A percentile compares a stretch with the other conserved stretches of the same genome.
Conservation (phyloP, 768 basidiomycete genomes). For the Kwoniella sp. region DNA sequence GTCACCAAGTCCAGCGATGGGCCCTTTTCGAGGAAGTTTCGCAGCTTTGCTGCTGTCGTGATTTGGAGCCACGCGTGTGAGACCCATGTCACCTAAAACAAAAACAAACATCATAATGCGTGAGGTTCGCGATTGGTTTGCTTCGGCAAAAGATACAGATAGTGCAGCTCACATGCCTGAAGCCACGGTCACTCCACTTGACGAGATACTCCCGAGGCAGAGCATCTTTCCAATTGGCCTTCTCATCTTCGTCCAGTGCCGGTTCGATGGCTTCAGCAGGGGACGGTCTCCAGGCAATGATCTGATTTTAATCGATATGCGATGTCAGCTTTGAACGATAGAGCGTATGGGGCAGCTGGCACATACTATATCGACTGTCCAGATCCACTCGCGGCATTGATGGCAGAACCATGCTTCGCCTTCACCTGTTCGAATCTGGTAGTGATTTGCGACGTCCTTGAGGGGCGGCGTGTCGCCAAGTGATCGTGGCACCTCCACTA, state of each 20-base stretch:
- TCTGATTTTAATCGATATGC: slow-evolving; percentile 55
- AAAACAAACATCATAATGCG: neutral
- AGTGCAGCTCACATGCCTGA: slow-evolving; percentile 61
- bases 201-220: slow-evolving; percentile 91
- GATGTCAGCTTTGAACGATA: neutral
- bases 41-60: slow-evolving; percentile 68
- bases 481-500: slow-evolving; percentile 49
- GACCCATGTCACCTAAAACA: slow-evolving; percentile 75
- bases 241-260: slow-evolving; percentile 56
- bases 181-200: slow-evolving; percentile 82
- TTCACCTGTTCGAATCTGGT: slow-evolving; percentile 31
- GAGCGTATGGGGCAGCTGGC: neutral
- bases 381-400: slow-evolving; percentile 74
- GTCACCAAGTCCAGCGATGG: slow-evolving; percentile 69
- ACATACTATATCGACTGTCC: slow-evolving; percentile 65
- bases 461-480: slow-evolving; percentile 64
- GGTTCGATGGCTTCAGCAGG: slow-evolving; percentile 69
- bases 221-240: slow-evolving; percentile 63
- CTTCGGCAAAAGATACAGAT: neutral
- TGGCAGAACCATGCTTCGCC: slow-evolving; percentile 61
- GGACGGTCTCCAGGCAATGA: slow-evolving; percentile 88
- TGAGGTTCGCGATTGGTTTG: no score
- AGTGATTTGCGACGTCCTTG: slow-evolving; percentile 34
- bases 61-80: slow-evolving; percentile 87
- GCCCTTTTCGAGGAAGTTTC: slow-evolving; percentile 73